phyloP scores from a whole-genome alignment of 2,329 filamentous ascomycete genomes.

The Neospermospora avenae region DNA sequence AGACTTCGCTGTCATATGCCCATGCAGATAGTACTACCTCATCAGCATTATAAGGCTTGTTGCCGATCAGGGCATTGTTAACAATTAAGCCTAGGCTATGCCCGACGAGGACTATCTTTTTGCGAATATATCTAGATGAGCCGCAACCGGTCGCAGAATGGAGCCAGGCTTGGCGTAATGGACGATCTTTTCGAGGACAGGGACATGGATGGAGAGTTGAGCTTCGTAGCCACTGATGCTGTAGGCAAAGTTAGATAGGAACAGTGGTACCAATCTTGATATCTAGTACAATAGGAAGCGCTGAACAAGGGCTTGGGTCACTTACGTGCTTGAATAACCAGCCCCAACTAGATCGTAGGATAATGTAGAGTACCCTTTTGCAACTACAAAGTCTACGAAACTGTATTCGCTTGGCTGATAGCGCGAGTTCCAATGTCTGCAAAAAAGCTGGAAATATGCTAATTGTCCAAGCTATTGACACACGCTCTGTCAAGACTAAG shows the following conservation, averaged over 20 bases:
- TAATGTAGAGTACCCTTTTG: constrained; percentile 36
- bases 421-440: constrained; percentile 35
- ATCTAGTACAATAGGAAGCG: no score
- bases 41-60: constrained; percentile 51
- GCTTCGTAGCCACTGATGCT: constrained; percentile 28
- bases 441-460: not conserved
- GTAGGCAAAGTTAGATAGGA: not conserved
- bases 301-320: no score
- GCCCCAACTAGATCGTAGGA: constrained; percentile 38
- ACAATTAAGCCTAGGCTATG: constrained; percentile 61
- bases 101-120: constrained; percentile 40
- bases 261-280: no score
- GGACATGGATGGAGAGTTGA: constrained; percentile 30
- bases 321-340: constrained; percentile 34
- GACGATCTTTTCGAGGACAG: constrained; percentile 12
- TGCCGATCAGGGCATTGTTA: constrained; percentile 50
- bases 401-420: constrained; percentile 33
- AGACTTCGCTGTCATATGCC: constrained; percentile 31
- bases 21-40: constrained; percentile 60
- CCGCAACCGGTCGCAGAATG: constrained; percentile 23
- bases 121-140: constrained; percentile 47
- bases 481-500: not conserved
- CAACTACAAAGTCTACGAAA: constrained; percentile 35
- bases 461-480: not conserved
- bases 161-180: constrained; percentile 20